These are phyloP conservation scores for Lycium barbarum DNA, from an alignment of 257 asterid genomes.

Conservation along the genomic window DNA sequence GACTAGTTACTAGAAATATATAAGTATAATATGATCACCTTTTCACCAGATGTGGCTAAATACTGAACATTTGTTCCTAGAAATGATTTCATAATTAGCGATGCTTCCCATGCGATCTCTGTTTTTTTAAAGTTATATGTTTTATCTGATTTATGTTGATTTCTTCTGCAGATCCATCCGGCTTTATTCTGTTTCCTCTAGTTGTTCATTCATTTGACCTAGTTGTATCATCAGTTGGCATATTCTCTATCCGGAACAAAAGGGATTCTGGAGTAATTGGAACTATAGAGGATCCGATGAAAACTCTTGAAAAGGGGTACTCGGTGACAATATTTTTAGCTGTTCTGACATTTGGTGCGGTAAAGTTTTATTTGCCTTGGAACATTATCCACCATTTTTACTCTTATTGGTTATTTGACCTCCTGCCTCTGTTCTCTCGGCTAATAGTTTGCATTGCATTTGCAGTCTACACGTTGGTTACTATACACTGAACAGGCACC, in stretches of 20 bases:
- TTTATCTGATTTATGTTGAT: constrained; percentile 21
- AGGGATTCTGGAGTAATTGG: constrained; percentile 80
- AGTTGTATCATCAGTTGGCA: constrained; percentile 90
- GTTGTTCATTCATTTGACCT: constrained; percentile 99
- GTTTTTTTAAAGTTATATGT: neutral
- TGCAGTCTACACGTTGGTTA: constrained; percentile 99
- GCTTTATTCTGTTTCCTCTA: constrained; percentile 95
- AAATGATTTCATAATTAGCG: constrained; percentile 12
- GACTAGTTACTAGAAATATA: neutral
- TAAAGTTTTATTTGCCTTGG: constrained; percentile 47
- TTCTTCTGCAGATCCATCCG: constrained; percentile 90
- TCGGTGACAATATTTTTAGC: constrained; percentile 87
- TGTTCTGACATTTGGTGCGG: constrained; percentile 93
- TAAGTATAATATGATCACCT: neutral
- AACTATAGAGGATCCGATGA: constrained; percentile 90
- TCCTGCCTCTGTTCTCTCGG: constrained; percentile 36
- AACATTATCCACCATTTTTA: constrained; percentile 26
- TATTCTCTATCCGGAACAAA: constrained; percentile 77
- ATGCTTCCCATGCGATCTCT: neutral
- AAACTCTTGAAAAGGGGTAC: constrained; percentile 92
- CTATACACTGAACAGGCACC: constrained; percentile 98
- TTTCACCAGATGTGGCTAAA: neutral
- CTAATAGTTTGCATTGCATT: constrained; percentile 37
- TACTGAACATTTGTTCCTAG: neutral
- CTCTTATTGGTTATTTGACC: constrained; percentile 6